Base-by-base conservation (phyloP, 768 basidiomycete species). In the Pholiota molesta region DNA sequence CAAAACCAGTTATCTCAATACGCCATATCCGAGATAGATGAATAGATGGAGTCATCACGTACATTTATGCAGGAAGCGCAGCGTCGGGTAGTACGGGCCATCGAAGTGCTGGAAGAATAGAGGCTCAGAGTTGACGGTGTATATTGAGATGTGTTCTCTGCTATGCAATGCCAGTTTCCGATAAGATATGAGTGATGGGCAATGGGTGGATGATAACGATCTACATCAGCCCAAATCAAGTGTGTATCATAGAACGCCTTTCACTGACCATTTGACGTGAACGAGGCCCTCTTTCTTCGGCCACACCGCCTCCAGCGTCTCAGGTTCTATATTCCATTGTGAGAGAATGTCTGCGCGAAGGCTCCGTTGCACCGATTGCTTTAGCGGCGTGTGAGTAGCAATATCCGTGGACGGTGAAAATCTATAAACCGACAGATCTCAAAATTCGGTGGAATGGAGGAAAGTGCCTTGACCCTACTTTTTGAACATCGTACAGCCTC, bases 91-190 rank as follows among this genome's bases (percentile, higher is more conserved):
- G 69, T 92, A 86, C 0, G 94, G 94, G 0, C 94, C 96, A 75
- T 99, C 96, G 72, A 93, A 95, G 73, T 97, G 95, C 73, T 99
- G 95, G 82, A 97, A 95, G 75, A 97, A 91, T 55, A 99, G 73
- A 5, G 97, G 96, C 71, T 92, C 90, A 52, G 89, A 83, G 66
- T 94, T 86, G 39, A 98, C 80, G 1, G 95, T 90, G 76, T 92
- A 97, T 72, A 99, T 90, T 44, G 95, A 94, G 67, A 98, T 83
- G 73, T 97, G 94, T 63, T 98, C 97, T 87, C 90, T 92, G 79
- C 97, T 99, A 75, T 76, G 69, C 47, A 49, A 49, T 49, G 47
- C n/a, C 23, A 49, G 72, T 62, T 59, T 47, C 26, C 45, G 52
- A 60, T 52, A 52, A 45, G 31, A 40, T 26, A 35, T 37, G 52